Conservation (phyloP, 768 basidiomycete genomes). For the Ramaria sp. region DNA sequence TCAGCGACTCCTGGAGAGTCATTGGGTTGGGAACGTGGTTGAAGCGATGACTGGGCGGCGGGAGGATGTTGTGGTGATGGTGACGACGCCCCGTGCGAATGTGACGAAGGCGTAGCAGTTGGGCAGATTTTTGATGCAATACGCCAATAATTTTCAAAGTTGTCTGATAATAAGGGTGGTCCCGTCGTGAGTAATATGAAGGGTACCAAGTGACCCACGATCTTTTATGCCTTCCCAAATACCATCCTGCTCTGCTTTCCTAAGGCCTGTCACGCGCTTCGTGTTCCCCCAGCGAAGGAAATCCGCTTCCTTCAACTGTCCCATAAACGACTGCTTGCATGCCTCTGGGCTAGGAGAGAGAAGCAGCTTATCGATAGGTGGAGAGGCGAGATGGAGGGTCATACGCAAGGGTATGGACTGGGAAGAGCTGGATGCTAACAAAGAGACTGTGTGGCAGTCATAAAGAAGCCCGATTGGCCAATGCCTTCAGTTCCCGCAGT, state of each 20-base stretch:
- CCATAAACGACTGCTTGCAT: slow-evolving; percentile 92
- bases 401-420: slow-evolving; percentile 55
- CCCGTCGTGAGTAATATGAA: background rate
- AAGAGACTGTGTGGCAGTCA: slow-evolving; percentile 66
- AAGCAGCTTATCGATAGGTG: slow-evolving; percentile 79
- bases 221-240: slow-evolving; percentile 96
- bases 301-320: slow-evolving; percentile 92
- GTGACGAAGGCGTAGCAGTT: slow-evolving; percentile 50
- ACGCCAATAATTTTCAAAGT: slow-evolving; percentile 91
- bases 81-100: slow-evolving; percentile 29
- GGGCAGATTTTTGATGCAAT: slow-evolving; percentile 92
- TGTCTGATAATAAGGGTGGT: slow-evolving; percentile 45
- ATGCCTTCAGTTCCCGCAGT: slow-evolving; percentile 50
- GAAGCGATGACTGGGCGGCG: slow-evolving; percentile 45
- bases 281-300: slow-evolving; percentile 96
- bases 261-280: slow-evolving; percentile 81
- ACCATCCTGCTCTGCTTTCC: slow-evolving; percentile 89
- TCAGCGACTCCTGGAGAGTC: slow-evolving; percentile 53
- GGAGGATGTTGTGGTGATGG: slow-evolving; percentile 25
- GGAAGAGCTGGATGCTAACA: slow-evolving; percentile 30
- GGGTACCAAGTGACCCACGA: slow-evolving; percentile 34
- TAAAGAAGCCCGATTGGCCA: slow-evolving; percentile 96
- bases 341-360: slow-evolving; percentile 72
- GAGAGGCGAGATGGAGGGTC: slow-evolving; percentile 77
- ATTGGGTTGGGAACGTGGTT: slow-evolving; percentile 52